phyloP scores from a whole-genome alignment of 2,329 filamentous ascomycete species.

The Ustulina deusta region DNA sequence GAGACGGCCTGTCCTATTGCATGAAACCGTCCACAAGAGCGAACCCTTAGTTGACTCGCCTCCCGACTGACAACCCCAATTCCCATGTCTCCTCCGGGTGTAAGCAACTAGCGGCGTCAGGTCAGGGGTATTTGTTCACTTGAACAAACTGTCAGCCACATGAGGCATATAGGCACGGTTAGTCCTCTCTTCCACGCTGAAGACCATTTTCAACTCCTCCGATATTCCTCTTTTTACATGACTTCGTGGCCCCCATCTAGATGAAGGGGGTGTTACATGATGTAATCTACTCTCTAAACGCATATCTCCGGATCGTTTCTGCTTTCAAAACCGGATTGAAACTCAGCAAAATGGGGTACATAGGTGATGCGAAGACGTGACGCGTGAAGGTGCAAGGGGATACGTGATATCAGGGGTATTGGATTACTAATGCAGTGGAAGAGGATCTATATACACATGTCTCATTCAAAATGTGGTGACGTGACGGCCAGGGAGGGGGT shows the following conservation, averaged over 20 bases:
- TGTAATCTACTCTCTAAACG: constrained; percentile 52
- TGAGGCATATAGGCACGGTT: constrained; percentile 30
- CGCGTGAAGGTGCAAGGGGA: constrained; percentile 40
- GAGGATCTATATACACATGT: constrained; percentile 52
- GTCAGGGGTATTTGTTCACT: constrained; percentile 47
- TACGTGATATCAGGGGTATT: constrained; percentile 49
- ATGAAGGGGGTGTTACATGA: constrained; percentile 52
- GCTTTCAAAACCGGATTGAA: constrained; percentile 52
- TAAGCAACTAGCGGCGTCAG: constrained; percentile 33
- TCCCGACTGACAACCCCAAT: constrained; percentile 24
- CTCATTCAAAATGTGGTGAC: constrained; percentile 39
- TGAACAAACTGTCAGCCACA: constrained; percentile 46
- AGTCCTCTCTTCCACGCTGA: constrained; percentile 37
- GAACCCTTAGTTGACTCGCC: constrained; percentile 18
- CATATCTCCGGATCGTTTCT: constrained; percentile 50
- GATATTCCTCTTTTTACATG: constrained; percentile 51
- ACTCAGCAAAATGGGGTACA: constrained; percentile 49
- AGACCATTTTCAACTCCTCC: constrained; percentile 42
- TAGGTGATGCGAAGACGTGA: constrained; percentile 41
- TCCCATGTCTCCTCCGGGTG: constrained; percentile 30
- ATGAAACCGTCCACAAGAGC: constrained; percentile 15
- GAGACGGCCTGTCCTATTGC: constrained; percentile 11
- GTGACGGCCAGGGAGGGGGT: constrained; percentile 28
- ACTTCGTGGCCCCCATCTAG: constrained; percentile 50
- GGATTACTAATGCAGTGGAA: constrained; percentile 50